These are phyloP conservation scores for Hyaloscypha bicolor DNA, from an alignment of 495 filamentous ascomycete genomes.

Conservation along the genomic window DNA sequence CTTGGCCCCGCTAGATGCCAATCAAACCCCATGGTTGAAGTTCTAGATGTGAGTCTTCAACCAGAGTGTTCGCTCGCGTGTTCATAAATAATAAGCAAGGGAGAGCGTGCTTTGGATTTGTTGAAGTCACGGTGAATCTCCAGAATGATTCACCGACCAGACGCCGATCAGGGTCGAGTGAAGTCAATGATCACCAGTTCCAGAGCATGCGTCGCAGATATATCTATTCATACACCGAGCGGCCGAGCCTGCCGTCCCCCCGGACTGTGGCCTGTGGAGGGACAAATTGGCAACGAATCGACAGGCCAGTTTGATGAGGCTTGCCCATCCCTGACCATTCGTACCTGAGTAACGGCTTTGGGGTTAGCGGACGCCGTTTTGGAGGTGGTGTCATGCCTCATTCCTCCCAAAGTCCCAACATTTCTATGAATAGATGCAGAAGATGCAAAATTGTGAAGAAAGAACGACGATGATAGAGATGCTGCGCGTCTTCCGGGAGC, in stretches of 20 bases:
- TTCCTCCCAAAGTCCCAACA: background rate
- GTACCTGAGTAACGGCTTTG: slow-evolving; percentile 2
- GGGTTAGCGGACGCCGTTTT: background rate
- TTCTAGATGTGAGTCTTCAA: background rate
- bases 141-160: background rate
- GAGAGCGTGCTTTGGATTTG: background rate
- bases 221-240: background rate
- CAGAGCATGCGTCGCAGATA: background rate
- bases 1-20: background rate
- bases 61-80: background rate
- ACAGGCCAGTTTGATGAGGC: background rate
- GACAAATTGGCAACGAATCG: background rate
- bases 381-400: background rate
- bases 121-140: background rate
- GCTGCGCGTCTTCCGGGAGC: background rate
- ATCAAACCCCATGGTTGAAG: background rate
- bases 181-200: background rate
- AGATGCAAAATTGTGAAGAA: background rate
- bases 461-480: background rate
- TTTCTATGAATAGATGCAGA: background rate
- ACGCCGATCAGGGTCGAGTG: background rate
- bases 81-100: background rate
- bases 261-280: background rate
- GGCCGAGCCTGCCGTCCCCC: background rate
- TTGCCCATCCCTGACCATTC: background rate